A percentile compares a stretch with the other conserved stretches of the same genome.
phyloP scores from a whole-genome alignment of 164 flowering plant species.

The Nelumbo lutea region DNA sequence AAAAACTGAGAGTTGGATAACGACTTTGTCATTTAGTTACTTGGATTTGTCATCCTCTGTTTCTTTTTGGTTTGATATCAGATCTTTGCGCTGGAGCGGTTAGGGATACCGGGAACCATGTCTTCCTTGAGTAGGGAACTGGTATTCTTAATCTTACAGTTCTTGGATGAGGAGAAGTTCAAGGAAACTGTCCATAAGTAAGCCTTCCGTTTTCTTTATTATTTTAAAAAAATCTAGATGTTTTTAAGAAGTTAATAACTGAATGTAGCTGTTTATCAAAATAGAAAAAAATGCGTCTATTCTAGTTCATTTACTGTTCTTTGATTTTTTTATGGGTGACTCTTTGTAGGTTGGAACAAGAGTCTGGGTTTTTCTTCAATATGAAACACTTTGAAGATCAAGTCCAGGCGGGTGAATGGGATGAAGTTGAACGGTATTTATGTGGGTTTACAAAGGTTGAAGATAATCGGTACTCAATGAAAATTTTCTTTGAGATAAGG shows the following conservation, averaged over 20 bases:
- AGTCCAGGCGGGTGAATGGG: constrained; percentile 70
- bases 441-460: constrained; percentile 64
- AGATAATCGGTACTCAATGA: constrained; percentile 60
- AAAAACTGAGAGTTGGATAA: neutral
- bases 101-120: constrained; percentile 60
- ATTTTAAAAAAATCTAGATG: too few relatives aligned
- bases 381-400: constrained; percentile 66
- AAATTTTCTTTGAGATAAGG: constrained; percentile 59
- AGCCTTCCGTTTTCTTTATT: constrained; percentile 6
- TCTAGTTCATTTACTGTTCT: too few relatives aligned
- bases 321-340: neutral
- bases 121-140: constrained; percentile 66
- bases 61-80: neutral
- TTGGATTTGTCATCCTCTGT: neutral
- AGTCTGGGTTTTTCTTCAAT: constrained; percentile 65
- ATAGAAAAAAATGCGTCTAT: too few relatives aligned
- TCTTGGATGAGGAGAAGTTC: constrained; percentile 69
- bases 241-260: too few relatives aligned
- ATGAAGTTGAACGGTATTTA: constrained; percentile 59
- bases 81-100: constrained; percentile 61
- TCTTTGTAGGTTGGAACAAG: constrained; percentile 51
- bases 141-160: constrained; percentile 65
- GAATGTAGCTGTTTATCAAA: too few relatives aligned
- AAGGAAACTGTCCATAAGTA: constrained; percentile 67
- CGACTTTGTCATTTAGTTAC: constrained; percentile 2